Evolutionary conservation across 768 basidiomycete species (phyloP).

Genomic region (Nevesoporus exiguus): DNA sequence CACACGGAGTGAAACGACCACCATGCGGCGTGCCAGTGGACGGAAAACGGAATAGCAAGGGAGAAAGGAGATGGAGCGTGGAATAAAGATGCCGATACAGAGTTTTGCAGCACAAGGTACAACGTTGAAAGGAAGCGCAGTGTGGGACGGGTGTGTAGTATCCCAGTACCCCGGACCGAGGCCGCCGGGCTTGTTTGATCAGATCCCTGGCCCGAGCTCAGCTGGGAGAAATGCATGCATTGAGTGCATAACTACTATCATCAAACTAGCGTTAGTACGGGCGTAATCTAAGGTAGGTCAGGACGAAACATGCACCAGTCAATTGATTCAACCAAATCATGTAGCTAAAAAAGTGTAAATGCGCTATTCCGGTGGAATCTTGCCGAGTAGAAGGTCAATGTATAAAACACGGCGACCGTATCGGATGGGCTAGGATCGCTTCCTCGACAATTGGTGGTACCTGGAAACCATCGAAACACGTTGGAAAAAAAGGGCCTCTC

Average conservation of each 20-base stretch:
- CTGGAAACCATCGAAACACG: slow-evolving; percentile 22
- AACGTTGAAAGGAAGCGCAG: not conserved
- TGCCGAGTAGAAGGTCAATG: not conserved
- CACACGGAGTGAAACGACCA: not conserved
- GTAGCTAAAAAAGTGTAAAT: not conserved
- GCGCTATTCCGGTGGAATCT: slow-evolving; percentile 5
- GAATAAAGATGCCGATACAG: not conserved
- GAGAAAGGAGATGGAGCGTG: not conserved
- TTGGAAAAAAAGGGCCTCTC: not conserved
- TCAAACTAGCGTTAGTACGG: not conserved
- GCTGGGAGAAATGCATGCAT: not conserved
- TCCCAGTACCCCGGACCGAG: not conserved
- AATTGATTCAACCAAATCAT: not conserved
- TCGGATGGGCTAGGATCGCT: not conserved
- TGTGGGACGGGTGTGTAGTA: not conserved
- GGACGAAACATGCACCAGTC: not conserved
- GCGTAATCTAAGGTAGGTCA: slow-evolving; percentile 4
- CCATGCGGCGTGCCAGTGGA: not conserved
- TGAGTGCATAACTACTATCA: slow-evolving; percentile 2
- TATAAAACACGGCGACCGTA: slow-evolving; percentile 1
- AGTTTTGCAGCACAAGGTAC: not conserved
- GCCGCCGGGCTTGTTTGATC: not conserved
- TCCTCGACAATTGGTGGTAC: slow-evolving; percentile 7
- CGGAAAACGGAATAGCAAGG: not conserved
- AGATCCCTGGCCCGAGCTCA: too few relatives aligned